Evolutionary conservation across 805 yeast species (phyloP).

Genomic region (Cyberlindnera veronae): DNA sequence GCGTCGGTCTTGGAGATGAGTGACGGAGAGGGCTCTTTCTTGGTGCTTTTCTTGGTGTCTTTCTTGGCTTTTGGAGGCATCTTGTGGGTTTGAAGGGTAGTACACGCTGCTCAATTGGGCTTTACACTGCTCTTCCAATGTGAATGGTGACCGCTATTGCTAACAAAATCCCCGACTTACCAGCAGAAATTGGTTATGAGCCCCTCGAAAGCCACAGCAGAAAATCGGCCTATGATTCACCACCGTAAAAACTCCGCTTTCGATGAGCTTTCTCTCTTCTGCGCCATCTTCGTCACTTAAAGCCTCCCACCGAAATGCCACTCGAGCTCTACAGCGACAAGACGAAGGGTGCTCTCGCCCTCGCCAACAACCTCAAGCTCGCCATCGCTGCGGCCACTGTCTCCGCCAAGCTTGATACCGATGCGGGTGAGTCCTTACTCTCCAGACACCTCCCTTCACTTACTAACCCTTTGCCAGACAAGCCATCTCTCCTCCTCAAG

Average conservation of each 20-base stretch:
- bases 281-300: too few relatives aligned
- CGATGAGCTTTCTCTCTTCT: too few relatives aligned
- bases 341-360: constrained; percentile 20
- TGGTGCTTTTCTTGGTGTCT: too few relatives aligned
- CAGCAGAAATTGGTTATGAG: too few relatives aligned
- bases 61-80: constrained; percentile 4
- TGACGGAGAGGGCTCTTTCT: not conserved
- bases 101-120: too few relatives aligned
- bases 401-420: constrained; percentile 23
- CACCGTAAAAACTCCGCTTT: too few relatives aligned
- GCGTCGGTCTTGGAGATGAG: not conserved
- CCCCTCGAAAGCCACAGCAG: too few relatives aligned
- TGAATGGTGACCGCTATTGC: too few relatives aligned
- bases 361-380: constrained; percentile 27
- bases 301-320: constrained; percentile 19
- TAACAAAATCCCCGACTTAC: too few relatives aligned
- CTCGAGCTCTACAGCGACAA: constrained; percentile 23
- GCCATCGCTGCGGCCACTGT: constrained; percentile 25
- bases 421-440: constrained; percentile 19
- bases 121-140: too few relatives aligned
- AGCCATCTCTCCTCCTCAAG: constrained; percentile 22
- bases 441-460: not conserved
- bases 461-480: constrained; percentile 14
- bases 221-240: too few relatives aligned
- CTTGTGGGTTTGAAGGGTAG: not conserved